Evolutionary conservation across 495 filamentous ascomycete species (phyloP), one percentile per base, ranked within the genome.

Genomic region (Aspergillus kassunensis): DNA sequence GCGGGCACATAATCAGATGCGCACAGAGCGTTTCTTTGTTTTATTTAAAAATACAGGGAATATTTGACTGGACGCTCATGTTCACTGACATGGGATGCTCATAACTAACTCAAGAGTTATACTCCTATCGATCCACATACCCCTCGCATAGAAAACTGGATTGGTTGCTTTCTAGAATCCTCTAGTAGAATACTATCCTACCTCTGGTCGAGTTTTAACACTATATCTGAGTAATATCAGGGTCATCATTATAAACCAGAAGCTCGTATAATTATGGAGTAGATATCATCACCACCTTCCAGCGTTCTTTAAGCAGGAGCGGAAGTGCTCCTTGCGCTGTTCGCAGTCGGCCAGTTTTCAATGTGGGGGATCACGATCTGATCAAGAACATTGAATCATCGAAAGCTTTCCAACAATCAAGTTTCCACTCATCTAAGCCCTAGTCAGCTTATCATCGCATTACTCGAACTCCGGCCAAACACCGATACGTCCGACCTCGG

Each of bases 401-500:
- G 20, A 21, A 21, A 46, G 24, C 10, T 20, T 24, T 46, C 44
- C 44, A 46, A 8, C 4, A 23, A 19, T 20, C 43, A 15, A n/a
- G n/a, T n/a, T n/a, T n/a, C n/a, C n/a, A n/a, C 10, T 13, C 9
- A 13, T 12, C 29, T 49, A 39, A 51, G 29, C 40, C 11, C 33
- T 33, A 12, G 31, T 46, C 34, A 40, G 34, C 42, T 53, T 45
- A 37, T 40, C 21, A 12, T 21, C 19, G 35, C 15, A 9, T 34
- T 35, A 25, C 16, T 19, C 9, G 11, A 15, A 36, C 16, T 40
- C 51, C 51, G 40, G 27, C 37, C 58, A 62, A 66, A 51, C 58
- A 39, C 65, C 65, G 65, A 57, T 71, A 69, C 66, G 64, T 67
- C 68, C 68, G 64, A 62, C 41, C 53, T 54, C 48, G 54, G 40